Evolutionary conservation across 1,284 basidiomycete species (phyloP).

Genomic region (Afroboletus lepidellus): DNA sequence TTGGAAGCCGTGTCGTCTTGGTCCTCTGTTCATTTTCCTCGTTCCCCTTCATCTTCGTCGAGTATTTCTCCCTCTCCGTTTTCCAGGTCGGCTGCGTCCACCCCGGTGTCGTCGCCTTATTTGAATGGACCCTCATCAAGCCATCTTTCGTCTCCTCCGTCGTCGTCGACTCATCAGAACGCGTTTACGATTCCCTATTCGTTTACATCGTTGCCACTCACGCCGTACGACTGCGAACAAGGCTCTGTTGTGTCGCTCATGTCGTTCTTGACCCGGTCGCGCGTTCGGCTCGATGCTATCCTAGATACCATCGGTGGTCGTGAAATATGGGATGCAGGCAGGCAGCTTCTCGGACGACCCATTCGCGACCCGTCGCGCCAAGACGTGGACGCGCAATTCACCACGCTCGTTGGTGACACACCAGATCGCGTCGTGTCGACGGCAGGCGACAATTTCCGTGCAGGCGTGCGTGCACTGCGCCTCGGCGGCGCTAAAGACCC

Average conservation of each 20-base stretch:
- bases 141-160: slow-evolving; percentile 26
- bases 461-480: slow-evolving; percentile 63
- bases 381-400: slow-evolving; percentile 55
- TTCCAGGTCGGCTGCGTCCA: slow-evolving; percentile 32
- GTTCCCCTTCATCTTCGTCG: slow-evolving; percentile 31
- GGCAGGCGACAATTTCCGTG: slow-evolving; percentile 66
- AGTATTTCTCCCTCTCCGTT: slow-evolving; percentile 35
- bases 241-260: slow-evolving; percentile 50
- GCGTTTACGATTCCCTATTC: slow-evolving; percentile 32
- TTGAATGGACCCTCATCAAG: slow-evolving; percentile 25
- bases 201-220: slow-evolving; percentile 28
- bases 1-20: slow-evolving; percentile 20
- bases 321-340: slow-evolving; percentile 70
- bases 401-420: slow-evolving; percentile 70
- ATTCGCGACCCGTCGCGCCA: slow-evolving; percentile 29
- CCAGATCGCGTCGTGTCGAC: slow-evolving; percentile 62
- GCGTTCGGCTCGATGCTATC: slow-evolving; percentile 64
- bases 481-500: slow-evolving; percentile 34
- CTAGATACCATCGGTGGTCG: slow-evolving; percentile 80
- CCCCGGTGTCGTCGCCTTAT: slow-evolving; percentile 34
- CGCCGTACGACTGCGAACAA: slow-evolving; percentile 29
- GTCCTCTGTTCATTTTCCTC: slow-evolving; percentile 29
- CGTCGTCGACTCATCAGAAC: slow-evolving; percentile 29
- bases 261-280: slow-evolving; percentile 50
- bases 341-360: slow-evolving; percentile 51